Percentiles rank a stretch among this genome's conserved stretches.
Conservation (phyloP, 495 filamentous ascomycete genomes). For the Podospora conica region DNA sequence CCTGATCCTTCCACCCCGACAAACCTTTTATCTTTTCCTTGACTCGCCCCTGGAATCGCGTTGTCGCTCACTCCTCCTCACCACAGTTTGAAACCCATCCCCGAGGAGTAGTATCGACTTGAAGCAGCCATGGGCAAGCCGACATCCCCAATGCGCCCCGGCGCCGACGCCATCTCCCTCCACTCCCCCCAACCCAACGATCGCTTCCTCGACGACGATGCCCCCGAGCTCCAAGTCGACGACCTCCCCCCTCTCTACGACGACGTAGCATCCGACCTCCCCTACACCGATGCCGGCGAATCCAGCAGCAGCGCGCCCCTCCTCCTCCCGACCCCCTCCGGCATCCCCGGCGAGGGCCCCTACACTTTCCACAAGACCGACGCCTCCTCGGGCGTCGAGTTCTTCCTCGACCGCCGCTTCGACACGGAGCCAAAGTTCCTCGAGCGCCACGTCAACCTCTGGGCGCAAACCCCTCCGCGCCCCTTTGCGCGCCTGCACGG, state of each 20-base stretch:
- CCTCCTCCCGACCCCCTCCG: background rate
- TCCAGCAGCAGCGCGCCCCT: slow-evolving; percentile 22
- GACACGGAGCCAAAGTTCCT: slow-evolving; percentile 38
- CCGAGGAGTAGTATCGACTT: background rate
- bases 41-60: background rate
- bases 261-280: slow-evolving; percentile 15
- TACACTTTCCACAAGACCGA: background rate
- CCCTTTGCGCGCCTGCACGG: slow-evolving; percentile 44
- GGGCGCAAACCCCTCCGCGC: slow-evolving; percentile 39
- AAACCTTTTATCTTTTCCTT: background rate
- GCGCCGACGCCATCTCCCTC: slow-evolving; percentile 25
- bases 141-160: slow-evolving; percentile 7
- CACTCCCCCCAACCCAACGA: slow-evolving; percentile 22
- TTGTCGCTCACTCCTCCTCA: background rate
- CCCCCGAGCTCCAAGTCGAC: slow-evolving; percentile 25
- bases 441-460: slow-evolving; percentile 35
- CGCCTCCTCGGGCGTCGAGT: slow-evolving; percentile 21
- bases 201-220: slow-evolving; percentile 27
- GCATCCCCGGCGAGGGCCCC: background rate
- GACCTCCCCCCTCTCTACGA: slow-evolving; percentile 34
- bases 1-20: background rate
- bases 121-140: slow-evolving; percentile 24
- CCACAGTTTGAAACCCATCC: background rate
- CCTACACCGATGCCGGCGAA: background rate
- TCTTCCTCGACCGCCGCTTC: slow-evolving; percentile 32